Conservation (phyloP, 176 grass and related monocot species). For the Aegilops longissima region DNA sequence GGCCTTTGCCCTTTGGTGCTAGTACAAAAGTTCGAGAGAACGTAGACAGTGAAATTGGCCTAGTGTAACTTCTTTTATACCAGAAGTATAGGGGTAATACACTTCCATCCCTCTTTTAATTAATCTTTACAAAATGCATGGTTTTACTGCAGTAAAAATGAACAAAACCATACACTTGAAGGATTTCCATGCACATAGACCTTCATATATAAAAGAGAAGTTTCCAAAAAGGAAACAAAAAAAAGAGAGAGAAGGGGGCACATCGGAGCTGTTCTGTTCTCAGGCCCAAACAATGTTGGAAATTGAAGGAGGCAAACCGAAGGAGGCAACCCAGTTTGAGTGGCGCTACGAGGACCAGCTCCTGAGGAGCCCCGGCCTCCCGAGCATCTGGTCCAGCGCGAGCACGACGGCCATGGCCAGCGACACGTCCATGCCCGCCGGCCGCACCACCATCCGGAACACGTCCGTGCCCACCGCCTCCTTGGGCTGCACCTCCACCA, state of each 20-base stretch:
- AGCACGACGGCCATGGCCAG: slow-evolving; percentile 79
- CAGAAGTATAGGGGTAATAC: background rate
- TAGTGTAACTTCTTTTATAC: no score
- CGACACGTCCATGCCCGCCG: slow-evolving; percentile 51
- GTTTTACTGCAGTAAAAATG: slow-evolving; percentile 15
- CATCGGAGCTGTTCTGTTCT: slow-evolving; percentile 30
- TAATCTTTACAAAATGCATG: slow-evolving; percentile 31
- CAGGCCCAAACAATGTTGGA: slow-evolving; percentile 40
- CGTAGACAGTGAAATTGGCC: no score
- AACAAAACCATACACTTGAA: slow-evolving; percentile 42
- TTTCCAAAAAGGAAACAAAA: background rate
- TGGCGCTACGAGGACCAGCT: slow-evolving; percentile 60
- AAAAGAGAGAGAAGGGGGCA: slow-evolving; percentile 8
- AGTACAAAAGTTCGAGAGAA: no score
- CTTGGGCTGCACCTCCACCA: slow-evolving; percentile 73
- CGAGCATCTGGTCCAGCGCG: slow-evolving; percentile 88
- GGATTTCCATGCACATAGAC: slow-evolving; percentile 17
- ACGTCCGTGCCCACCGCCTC: slow-evolving; percentile 80
- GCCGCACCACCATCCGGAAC: slow-evolving; percentile 71
- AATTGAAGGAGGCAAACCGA: background rate
- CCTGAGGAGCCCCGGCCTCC: slow-evolving; percentile 48
- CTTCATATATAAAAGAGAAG: slow-evolving; percentile 10
- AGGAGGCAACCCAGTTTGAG: background rate
- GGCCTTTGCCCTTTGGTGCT: no score
- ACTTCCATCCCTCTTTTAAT: slow-evolving; percentile 4